Conservation (phyloP, 805 yeast species). For the Barnettozyma sp. region DNA sequence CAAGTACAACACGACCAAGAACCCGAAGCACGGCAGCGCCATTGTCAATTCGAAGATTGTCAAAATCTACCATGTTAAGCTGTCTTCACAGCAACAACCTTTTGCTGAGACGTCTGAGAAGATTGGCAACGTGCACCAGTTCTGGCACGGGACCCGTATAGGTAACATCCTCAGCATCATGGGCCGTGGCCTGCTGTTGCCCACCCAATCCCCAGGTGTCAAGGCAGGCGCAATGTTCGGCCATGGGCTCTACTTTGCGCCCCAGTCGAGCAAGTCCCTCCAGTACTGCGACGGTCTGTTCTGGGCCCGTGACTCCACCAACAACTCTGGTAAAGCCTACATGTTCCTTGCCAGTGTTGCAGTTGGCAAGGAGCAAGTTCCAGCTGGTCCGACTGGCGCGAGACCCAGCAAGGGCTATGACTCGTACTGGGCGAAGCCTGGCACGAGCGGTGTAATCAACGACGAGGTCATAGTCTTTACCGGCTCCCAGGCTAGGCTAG, state of each 20-base stretch:
- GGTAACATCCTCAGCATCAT: conserved; percentile 5
- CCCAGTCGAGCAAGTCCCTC: conserved; percentile 4
- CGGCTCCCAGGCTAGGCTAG: conserved; percentile 6
- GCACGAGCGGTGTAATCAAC: conserved; percentile 5
- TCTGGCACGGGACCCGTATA: conserved; percentile 9
- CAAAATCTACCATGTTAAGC: conserved; percentile 1
- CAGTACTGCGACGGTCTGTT: conserved; percentile 9
- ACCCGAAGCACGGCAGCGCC: conserved; percentile 1
- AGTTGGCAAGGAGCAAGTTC: conserved; percentile 6
- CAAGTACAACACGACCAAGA: conserved; percentile 2
- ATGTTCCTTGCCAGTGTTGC: conserved; percentile 7
- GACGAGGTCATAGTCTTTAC: conserved; percentile 7
- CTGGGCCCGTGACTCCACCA: conserved; percentile 5
- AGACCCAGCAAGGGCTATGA: conserved; percentile 4
- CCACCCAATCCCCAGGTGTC: conserved; percentile 3
- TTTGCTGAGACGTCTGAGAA: background rate
- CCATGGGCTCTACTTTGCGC: conserved; percentile 7
- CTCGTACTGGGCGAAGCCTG: conserved; percentile 6
- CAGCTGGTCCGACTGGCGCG: background rate
- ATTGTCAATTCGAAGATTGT: conserved; percentile 1
- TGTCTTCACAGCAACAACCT: conserved; percentile 4
- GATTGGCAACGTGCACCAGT: conserved; percentile 6
- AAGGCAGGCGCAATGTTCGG: conserved; percentile 8
- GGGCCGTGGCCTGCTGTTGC: conserved; percentile 6
- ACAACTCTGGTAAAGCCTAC: conserved; percentile 3